These are phyloP conservation scores for Nematocida displodere DNA, from an alignment of 371 early-diverging fungal genomes.

Conservation along the genomic window DNA sequence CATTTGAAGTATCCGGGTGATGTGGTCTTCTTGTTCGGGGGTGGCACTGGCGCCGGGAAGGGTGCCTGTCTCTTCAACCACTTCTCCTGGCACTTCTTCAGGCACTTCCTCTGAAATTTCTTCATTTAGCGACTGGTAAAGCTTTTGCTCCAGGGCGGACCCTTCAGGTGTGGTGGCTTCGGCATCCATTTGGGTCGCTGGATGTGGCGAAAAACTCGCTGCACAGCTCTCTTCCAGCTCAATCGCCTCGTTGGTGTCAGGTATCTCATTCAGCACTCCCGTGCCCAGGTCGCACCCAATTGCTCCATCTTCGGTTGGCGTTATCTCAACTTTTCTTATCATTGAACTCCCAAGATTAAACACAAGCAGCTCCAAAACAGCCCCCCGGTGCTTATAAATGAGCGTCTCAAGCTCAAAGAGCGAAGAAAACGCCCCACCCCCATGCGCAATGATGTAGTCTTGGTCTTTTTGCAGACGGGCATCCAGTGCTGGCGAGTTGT, in stretches of 20 bases:
- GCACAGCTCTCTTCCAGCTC: not conserved
- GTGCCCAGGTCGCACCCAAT: slow-evolving; percentile 56
- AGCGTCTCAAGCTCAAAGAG: slow-evolving; percentile 14
- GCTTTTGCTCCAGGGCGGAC: not conserved
- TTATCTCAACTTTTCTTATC: slow-evolving; percentile 50
- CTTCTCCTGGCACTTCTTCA: not conserved
- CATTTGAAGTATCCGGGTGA: slow-evolving; percentile 15
- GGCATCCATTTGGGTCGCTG: not conserved
- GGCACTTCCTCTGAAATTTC: not conserved
- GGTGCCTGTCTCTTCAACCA: not conserved
- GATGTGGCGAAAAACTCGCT: not conserved
- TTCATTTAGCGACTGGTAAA: slow-evolving; percentile 23
- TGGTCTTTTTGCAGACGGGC: slow-evolving; percentile 43
- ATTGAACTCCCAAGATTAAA: slow-evolving; percentile 49
- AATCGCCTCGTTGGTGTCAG: slow-evolving; percentile 18
- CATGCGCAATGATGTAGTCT: slow-evolving; percentile 60
- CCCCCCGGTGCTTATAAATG: slow-evolving; percentile 40
- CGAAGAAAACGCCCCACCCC: slow-evolving; percentile 20
- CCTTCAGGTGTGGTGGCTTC: not conserved
- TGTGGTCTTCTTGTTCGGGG: too few species aligned
- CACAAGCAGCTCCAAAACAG: slow-evolving; percentile 32
- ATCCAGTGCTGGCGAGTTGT: slow-evolving; percentile 47
- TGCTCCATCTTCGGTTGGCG: slow-evolving; percentile 30
- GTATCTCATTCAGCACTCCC: slow-evolving; percentile 54
- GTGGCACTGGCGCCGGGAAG: not conserved